Evolutionary conservation across 2,329 filamentous ascomycete species (phyloP).

Genomic region (Xylariaceae sp.): DNA sequence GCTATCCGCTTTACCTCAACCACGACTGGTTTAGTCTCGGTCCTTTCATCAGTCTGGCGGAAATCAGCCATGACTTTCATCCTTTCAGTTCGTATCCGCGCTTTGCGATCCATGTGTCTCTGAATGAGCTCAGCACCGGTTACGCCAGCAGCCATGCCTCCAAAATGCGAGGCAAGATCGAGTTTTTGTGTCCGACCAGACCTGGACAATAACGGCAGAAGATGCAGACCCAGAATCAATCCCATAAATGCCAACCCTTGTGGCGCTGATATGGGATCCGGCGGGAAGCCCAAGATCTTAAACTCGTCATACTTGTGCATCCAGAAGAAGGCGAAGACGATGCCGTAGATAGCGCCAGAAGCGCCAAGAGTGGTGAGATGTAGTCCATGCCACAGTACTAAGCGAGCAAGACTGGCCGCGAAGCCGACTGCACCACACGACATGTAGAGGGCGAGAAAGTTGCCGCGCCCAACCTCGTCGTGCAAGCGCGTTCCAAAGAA

Average conservation of each 20-base stretch:
- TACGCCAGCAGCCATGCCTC: conserved; percentile 49
- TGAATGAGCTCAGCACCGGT: conserved; percentile 38
- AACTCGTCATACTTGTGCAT: conserved; percentile 55
- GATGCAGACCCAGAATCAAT: conserved; percentile 48
- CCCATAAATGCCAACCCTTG: conserved; percentile 54
- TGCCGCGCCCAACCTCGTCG: conserved; percentile 66
- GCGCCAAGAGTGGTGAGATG: conserved; percentile 60
- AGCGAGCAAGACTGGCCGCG: conserved; percentile 53
- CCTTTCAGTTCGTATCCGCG: conserved; percentile 23
- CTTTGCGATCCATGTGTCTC: conserved; percentile 28
- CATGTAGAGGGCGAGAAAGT: conserved; percentile 67
- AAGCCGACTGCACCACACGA: conserved; percentile 57
- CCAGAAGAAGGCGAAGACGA: conserved; percentile 62
- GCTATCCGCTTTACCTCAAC: not conserved
- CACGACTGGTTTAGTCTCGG: conserved; percentile 2
- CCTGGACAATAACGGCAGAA: conserved; percentile 42
- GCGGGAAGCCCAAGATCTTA: conserved; percentile 55
- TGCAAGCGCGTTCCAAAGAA: conserved; percentile 66
- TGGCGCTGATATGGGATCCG: conserved; percentile 50
- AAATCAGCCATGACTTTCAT: conserved; percentile 24
- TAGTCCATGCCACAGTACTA: conserved; percentile 46
- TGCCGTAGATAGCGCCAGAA: conserved; percentile 61
- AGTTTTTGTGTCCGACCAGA: conserved; percentile 41
- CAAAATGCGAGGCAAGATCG: conserved; percentile 54
- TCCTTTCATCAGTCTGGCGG: conserved; percentile 17